phyloP scores from a whole-genome alignment of 2,329 filamentous ascomycete genomes.

The Tolypocladium tundrense region DNA sequence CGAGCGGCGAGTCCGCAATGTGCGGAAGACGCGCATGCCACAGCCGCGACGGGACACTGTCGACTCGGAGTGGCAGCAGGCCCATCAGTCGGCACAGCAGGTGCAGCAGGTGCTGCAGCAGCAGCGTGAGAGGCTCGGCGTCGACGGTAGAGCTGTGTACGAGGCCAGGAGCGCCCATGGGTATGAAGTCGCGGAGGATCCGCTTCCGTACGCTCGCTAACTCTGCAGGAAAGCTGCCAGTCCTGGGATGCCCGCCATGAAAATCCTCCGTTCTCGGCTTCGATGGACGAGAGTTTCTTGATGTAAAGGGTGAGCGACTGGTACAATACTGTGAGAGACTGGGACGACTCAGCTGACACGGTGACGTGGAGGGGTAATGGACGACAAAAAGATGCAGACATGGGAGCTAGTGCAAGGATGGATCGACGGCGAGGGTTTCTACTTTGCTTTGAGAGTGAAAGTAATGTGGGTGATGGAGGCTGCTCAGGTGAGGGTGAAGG shows the following conservation, averaged over 20 bases:
- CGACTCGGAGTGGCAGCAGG: background rate
- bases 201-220: constrained; percentile 1
- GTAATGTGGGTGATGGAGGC: background rate
- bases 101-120: background rate
- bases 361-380: background rate
- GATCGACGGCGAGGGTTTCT: background rate
- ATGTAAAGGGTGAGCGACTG: background rate
- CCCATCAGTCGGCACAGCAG: background rate
- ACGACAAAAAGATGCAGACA: background rate
- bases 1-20: constrained; percentile 12
- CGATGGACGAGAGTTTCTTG: background rate
- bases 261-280: background rate
- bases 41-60: background rate
- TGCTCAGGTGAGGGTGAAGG: background rate
- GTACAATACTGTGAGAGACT: background rate
- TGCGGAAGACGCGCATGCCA: constrained; percentile 1
- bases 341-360: background rate
- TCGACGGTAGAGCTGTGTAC: background rate
- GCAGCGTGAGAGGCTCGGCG: background rate
- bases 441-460: background rate
- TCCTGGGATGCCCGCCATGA: background rate
- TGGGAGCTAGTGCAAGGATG: background rate
- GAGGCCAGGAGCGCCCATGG: background rate
- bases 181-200: background rate
- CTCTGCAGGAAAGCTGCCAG: background rate